phyloP scores from a whole-genome alignment of 1,139 yeast species.

The Geotrichum klebahnii region DNA sequence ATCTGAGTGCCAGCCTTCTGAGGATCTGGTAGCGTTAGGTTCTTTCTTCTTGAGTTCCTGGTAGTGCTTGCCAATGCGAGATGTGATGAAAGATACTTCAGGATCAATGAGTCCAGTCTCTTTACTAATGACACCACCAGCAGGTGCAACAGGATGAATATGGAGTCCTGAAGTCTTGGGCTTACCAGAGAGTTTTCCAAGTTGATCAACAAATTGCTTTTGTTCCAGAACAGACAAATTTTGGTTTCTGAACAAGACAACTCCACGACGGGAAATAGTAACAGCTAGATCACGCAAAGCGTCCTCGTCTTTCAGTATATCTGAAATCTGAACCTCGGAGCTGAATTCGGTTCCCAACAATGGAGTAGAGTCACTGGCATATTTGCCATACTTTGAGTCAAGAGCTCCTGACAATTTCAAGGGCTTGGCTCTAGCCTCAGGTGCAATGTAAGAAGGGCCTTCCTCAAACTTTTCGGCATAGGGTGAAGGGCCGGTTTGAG shows the following conservation, averaged over 20 bases:
- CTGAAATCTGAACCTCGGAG: conserved; percentile 41
- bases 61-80: conserved; percentile 26
- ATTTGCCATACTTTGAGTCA: conserved; percentile 30
- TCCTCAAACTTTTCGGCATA: conserved; percentile 24
- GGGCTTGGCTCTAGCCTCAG: conserved; percentile 2
- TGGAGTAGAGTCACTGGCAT: conserved; percentile 32
- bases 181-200: conserved; percentile 4
- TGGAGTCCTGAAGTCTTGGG: conserved; percentile 9
- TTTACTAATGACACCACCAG: conserved; percentile 31
- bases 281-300: conserved; percentile 50
- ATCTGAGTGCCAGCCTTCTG: conserved; percentile 45
- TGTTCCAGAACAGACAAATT: conserved; percentile 2
- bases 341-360: conserved; percentile 34
- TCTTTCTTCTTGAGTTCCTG: conserved; percentile 10
- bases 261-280: conserved; percentile 61
- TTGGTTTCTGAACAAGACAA: conserved; percentile 63
- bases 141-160: conserved; percentile 28
- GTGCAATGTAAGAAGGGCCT: conserved; percentile 10
- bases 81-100: conserved; percentile 25
- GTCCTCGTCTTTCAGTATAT: conserved; percentile 37
- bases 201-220: conserved; percentile 2
- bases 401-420: conserved; percentile 25
- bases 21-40: background rate
- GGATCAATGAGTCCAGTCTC: conserved; percentile 24
- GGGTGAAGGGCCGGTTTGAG: conserved; percentile 31